Evolutionary conservation across 2,329 filamentous ascomycete genomes (phyloP), one percentile per base, ranked within the genome.

Genomic region (Aureobasidium sp.): DNA sequence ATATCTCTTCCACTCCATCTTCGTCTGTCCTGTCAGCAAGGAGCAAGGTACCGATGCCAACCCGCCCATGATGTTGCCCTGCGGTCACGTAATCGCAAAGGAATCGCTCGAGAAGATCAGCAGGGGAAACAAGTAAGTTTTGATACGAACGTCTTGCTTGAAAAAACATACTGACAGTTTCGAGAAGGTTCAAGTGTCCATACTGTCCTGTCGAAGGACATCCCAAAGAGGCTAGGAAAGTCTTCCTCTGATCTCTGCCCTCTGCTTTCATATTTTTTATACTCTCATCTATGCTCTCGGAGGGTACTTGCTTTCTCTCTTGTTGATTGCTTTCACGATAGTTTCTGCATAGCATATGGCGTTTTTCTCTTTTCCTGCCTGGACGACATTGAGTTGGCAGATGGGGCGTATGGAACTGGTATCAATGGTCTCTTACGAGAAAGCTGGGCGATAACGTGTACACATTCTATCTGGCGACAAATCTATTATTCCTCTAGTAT

Each of bases 21-120:
- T 99, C 72, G 94, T 99, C 45, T 99, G 94, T 71, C 94, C 94
- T 0, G 94, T 99, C 5, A 92, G 88, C 69, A 97, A 97, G 74
- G 94, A 97, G 72, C 94, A 99, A 74, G 91, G 89, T 0, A 99
- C 93, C 0, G 91, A 96, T 70, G 77, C 82, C 27, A 99, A 99
- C 73, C 94, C 94, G 12, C 91, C 94, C 1, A 95, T 97, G 89
- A 94, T 97, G 84, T 86, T 99, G 71, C 89, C 90, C 0, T 99
- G 94, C 71, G 93, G 94, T 6, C 94, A 99, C 76, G 93, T 97
- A 58, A 87, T 99, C 63, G 92, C 91, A 19, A 83, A 86, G 66
- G 92, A 97, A 70, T 91, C 88, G 37, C 77, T 99, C 56, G 84
- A 88, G 64, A 86, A 86, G 70, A 80, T 97, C 45, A 86, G 86